Evolutionary conservation across 1,284 basidiomycete genomes (phyloP), one percentile per base, ranked within the genome.

Genomic region (Laetiporus sulphureus): DNA sequence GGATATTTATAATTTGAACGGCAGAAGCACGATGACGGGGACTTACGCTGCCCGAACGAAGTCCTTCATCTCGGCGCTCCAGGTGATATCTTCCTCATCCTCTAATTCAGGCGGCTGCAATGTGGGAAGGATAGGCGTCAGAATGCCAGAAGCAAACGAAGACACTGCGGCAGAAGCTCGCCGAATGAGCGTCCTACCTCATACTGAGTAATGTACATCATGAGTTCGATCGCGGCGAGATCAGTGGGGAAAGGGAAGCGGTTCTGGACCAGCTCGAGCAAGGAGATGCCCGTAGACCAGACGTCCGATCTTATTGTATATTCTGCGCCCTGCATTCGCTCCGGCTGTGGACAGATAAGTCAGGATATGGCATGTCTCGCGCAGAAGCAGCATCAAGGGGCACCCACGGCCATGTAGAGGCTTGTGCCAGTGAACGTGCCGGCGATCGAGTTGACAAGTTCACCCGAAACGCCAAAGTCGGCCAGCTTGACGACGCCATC

Each of bases 391-490:
- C 51, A 44, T 34, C 37, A 38, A 25, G 42, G 42, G 41, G 31
- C 16, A 78, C 91, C 63, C 55, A 94, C 91, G 47, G 93, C 92
- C 91, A 98, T 98, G 67, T 98, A 99, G 58, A 90, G 91, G 55
- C 89, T 91, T 2, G 95, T 98, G 2, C 95, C 95, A 0, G 93
- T 97, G 55, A 97, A 99, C 0, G 95, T 99, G 16, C 86, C 90
- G 1, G 95, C 95, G 42, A 89, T 66, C 19, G 91, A 95, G 58
- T 89, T 81, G 52, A 97, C 79, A 34, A 99, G 75, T 66, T 96
- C 91, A 20, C 95, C 95, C 15, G 92, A 95, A 6, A 99, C 95
- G 27, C 95, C 95, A 61, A 99, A 97, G 66, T 99, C 95, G 62
- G 81, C 87, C 7, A 99, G 72, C 65, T 95, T 97, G 60, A 98